Evolutionary conservation across 768 basidiomycete genomes (phyloP).

Genomic region (Psilocybe cubensis): DNA sequence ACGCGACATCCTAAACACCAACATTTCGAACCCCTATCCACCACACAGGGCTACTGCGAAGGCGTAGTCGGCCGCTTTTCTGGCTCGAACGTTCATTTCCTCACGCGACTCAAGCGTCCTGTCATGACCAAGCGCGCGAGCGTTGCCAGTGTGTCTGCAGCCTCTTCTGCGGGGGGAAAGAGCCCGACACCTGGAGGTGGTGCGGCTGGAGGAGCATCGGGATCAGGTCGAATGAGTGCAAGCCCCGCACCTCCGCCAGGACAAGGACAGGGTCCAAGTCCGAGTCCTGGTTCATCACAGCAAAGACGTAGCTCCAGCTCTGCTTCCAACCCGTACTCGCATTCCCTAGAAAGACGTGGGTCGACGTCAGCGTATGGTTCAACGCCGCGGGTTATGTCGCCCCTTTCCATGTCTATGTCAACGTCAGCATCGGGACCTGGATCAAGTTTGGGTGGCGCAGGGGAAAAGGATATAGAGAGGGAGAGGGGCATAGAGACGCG

Average conservation of each 20-base stretch:
- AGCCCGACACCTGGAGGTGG: slow-evolving; percentile 23
- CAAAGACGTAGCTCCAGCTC: no score
- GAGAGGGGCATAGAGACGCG: no score
- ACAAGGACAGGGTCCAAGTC: no score
- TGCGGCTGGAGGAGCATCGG: neutral
- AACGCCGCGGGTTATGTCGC: neutral
- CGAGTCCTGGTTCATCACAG: no score
- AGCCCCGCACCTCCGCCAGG: neutral
- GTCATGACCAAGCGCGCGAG: slow-evolving; percentile 74
- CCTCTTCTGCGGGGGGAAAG: slow-evolving; percentile 7
- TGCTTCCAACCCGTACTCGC: neutral
- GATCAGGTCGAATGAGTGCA: neutral
- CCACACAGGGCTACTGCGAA: slow-evolving; percentile 77
- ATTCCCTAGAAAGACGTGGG: neutral
- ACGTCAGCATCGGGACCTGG: neutral
- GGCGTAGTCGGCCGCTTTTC: slow-evolving; percentile 82
- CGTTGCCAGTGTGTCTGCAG: slow-evolving; percentile 24
- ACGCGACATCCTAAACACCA: neutral
- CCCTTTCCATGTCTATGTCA: neutral
- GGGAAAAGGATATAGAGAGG: no score
- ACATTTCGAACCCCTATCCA: neutral
- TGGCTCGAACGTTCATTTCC: slow-evolving; percentile 66
- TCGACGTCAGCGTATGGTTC: neutral
- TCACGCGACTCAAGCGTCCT: slow-evolving; percentile 76
- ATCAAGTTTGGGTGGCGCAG: no score